These are phyloP conservation scores for Aspergillus novofumigatus DNA, from an alignment of 2,329 filamentous ascomycete species.

Conservation along the genomic window DNA sequence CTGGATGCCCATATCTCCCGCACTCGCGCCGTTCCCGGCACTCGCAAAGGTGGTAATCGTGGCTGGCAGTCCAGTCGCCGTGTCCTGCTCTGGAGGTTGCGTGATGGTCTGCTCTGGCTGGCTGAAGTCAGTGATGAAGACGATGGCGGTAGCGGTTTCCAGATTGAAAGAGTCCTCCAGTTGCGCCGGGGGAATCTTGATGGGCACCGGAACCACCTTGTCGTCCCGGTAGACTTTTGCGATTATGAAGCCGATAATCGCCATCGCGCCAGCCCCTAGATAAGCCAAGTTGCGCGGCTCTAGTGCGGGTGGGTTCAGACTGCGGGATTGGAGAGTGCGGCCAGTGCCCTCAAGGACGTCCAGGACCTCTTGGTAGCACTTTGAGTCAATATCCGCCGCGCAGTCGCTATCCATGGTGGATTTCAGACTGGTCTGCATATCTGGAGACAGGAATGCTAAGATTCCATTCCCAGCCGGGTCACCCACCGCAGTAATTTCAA, in stretches of 20 bases:
- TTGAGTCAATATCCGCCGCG: not conserved
- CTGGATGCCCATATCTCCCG: slow-evolving; percentile 2
- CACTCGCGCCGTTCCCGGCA: not conserved
- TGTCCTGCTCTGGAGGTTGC: slow-evolving; percentile 2
- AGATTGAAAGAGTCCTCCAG: not conserved
- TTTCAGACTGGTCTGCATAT: not conserved
- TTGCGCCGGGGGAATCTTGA: not conserved
- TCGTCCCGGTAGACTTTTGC: not conserved
- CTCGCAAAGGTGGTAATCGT: slow-evolving; percentile 3
- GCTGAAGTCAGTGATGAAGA: not conserved
- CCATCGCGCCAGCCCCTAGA: not conserved
- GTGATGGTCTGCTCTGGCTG: not conserved
- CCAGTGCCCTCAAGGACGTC: slow-evolving; percentile 1
- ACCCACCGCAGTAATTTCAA: not conserved
- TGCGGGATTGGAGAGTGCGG: not conserved
- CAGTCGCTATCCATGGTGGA: slow-evolving; percentile 4
- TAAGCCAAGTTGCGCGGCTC: not conserved
- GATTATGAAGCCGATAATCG: not conserved
- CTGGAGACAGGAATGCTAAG: slow-evolving; percentile 2
- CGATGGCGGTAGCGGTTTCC: slow-evolving; percentile 4
- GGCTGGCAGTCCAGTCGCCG: slow-evolving; percentile 1
- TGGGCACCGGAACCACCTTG: not conserved
- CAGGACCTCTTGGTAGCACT: slow-evolving; percentile 2
- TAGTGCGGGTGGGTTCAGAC: not conserved
- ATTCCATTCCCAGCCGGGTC: slow-evolving; percentile 1